phyloP scores from a whole-genome alignment of 306 rosid species.

The Trichosanthes truncata region DNA sequence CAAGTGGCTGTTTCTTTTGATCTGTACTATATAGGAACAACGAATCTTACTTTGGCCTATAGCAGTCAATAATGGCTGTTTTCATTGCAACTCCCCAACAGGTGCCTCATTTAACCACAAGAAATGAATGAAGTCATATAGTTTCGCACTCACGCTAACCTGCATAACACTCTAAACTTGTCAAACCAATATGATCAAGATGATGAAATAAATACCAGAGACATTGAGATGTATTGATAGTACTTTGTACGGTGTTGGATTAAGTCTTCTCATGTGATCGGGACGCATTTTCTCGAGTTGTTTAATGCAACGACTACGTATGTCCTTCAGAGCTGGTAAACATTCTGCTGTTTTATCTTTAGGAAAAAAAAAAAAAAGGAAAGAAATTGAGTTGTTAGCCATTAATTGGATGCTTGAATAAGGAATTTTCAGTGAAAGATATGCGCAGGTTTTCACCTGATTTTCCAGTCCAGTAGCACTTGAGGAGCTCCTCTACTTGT shows the following conservation, averaged over 20 bases:
- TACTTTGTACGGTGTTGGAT: slow-evolving; percentile 98
- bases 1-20: neutral
- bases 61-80: neutral
- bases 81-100: slow-evolving; percentile 77
- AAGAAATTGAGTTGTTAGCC: neutral
- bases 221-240: slow-evolving; percentile 3
- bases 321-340: slow-evolving; percentile 59
- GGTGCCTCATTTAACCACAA: slow-evolving; percentile 98
- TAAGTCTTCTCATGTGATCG: slow-evolving; percentile 95
- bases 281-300: slow-evolving; percentile 91
- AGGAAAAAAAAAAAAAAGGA: slow-evolving; percentile 4
- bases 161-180: slow-evolving; percentile 15
- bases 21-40: neutral
- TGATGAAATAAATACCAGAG: neutral
- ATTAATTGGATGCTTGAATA: slow-evolving; percentile 8
- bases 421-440: neutral
- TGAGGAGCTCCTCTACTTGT: slow-evolving; percentile 80
- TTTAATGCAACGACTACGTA: slow-evolving; percentile 65
- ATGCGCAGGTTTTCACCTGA: slow-evolving; percentile 42
- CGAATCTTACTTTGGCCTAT: neutral
- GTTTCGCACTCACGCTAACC: slow-evolving; percentile 85
- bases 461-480: slow-evolving; percentile 79
- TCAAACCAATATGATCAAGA: neutral
- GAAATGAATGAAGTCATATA: slow-evolving; percentile 87
- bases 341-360: slow-evolving; percentile 47